Percentiles rank a stretch among this genome's conserved stretches.
Evolutionary conservation across 306 rosid genomes (phyloP).

Genomic region (Crotalaria pallida): DNA sequence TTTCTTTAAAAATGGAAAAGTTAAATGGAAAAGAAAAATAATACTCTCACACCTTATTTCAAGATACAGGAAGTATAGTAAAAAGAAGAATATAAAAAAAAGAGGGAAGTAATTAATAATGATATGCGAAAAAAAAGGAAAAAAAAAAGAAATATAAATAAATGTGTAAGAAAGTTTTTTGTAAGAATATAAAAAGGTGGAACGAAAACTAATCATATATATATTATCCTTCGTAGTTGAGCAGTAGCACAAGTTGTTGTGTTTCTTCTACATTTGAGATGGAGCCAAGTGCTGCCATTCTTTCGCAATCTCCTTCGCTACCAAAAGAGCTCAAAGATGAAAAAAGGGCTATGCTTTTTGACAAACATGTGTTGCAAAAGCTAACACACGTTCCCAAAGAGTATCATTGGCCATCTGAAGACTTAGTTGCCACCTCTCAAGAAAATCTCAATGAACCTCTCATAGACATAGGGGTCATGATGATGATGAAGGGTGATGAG

Average conservation of each 20-base stretch:
- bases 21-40: too few species aligned
- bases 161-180: too few species aligned
- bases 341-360: conserved; percentile 15
- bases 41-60: too few species aligned
- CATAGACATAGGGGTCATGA: conserved; percentile 39
- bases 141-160: too few species aligned
- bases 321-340: conserved; percentile 13
- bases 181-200: too few species aligned
- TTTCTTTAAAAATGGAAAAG: too few species aligned
- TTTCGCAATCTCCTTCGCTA: conserved; percentile 6
- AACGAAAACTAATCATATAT: too few species aligned
- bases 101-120: too few species aligned
- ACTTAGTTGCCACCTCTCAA: conserved; percentile 2
- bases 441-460: conserved; percentile 49
- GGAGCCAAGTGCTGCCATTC: conserved; percentile 20
- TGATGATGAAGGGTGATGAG: conserved; percentile 29
- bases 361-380: conserved; percentile 25
- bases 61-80: too few species aligned
- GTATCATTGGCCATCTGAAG: conserved; percentile 47
- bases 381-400: conserved; percentile 34
- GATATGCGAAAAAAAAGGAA: too few species aligned
- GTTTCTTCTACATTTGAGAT: background rate
- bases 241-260: background rate
- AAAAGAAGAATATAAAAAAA: too few species aligned
- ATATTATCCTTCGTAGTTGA: too few species aligned